These are phyloP conservation scores for Thielaviopsis populi DNA, from an alignment of 2,329 filamentous ascomycete species.

Conservation along the genomic window DNA sequence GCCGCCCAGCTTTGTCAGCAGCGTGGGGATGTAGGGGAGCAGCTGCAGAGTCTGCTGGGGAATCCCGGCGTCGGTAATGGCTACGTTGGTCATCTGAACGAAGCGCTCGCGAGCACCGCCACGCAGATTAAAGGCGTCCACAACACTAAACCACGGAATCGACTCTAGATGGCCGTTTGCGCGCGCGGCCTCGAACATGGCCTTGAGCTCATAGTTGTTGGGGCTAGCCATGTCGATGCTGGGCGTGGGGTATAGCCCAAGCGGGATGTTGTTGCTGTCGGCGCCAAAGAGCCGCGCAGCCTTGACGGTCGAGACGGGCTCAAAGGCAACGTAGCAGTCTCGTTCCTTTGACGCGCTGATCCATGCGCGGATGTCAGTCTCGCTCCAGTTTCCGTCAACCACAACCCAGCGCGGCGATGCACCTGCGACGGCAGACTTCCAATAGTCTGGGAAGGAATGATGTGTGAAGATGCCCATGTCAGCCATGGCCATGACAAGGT, in stretches of 20 bases:
- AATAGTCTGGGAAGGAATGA: conserved; percentile 38
- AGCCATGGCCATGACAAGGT: conserved; percentile 83
- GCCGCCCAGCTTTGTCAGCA: conserved; percentile 69
- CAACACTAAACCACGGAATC: conserved; percentile 59
- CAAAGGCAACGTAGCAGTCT: conserved; percentile 54
- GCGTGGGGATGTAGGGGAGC: conserved; percentile 71
- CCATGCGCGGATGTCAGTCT: conserved; percentile 51
- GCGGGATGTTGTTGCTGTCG: conserved; percentile 23
- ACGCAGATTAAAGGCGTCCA: conserved; percentile 65
- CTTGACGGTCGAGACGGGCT: conserved; percentile 79
- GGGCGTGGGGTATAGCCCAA: conserved; percentile 43
- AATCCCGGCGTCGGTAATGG: conserved; percentile 63
- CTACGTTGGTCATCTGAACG: conserved; percentile 46
- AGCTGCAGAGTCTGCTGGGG: conserved; percentile 74
- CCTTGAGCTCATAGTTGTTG: conserved; percentile 64
- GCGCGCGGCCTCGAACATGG: conserved; percentile 61
- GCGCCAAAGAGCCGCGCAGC: conserved; percentile 50
- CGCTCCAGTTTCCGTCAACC: conserved; percentile 75
- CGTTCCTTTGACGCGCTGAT: conserved; percentile 43
- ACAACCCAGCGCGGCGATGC: conserved; percentile 61
- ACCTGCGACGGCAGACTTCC: conserved; percentile 42
- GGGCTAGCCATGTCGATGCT: conserved; percentile 65
- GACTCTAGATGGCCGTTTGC: conserved; percentile 52
- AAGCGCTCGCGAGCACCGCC: conserved; percentile 59
- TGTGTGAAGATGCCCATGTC: conserved; percentile 77